Percentiles rank a stretch among this genome's conserved stretches.
phyloP scores from a whole-genome alignment of 768 basidiomycete species.

The Serendipita sp. region DNA sequence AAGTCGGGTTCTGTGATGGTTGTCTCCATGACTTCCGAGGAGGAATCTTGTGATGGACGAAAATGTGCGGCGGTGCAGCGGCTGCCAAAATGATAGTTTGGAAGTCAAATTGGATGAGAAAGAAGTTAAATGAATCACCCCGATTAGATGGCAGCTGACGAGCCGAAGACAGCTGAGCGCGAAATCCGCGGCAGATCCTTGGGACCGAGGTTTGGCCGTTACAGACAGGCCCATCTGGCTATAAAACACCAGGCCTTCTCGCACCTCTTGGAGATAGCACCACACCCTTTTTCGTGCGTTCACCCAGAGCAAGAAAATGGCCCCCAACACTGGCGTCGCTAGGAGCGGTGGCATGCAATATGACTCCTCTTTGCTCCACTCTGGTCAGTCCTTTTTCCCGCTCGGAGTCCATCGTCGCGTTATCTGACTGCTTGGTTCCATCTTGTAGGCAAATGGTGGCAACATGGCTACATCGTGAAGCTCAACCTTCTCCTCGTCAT shows the following conservation, averaged over 20 bases:
- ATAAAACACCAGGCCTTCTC: not conserved
- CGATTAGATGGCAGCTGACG: not conserved
- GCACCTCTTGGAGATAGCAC: not conserved
- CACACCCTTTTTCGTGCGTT: too few species aligned
- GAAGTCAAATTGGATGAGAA: not conserved
- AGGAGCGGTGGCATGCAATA: not conserved
- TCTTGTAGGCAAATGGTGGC: conserved; percentile 10
- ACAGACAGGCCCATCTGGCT: not conserved
- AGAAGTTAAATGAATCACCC: not conserved
- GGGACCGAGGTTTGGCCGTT: not conserved
- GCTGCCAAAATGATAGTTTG: not conserved
- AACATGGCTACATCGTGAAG: conserved; percentile 10
- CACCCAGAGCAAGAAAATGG: not conserved
- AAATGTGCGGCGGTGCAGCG: not conserved
- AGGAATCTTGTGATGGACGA: not conserved
- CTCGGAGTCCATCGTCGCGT: not conserved
- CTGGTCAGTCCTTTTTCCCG: conserved; percentile 10
- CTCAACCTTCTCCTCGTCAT: conserved; percentile 15
- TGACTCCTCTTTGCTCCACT: not conserved
- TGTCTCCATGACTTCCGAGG: conserved; percentile 5
- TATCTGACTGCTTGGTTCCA: not conserved
- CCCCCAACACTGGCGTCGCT: not conserved
- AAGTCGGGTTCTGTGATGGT: not conserved
- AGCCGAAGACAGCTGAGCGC: not conserved
- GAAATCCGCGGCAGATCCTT: not conserved